A percentile compares a stretch with the other conserved stretches of the same genome.
Conservation (phyloP, 2,329 filamentous ascomycete genomes). For the Arthrobotrys entomopaga region DNA sequence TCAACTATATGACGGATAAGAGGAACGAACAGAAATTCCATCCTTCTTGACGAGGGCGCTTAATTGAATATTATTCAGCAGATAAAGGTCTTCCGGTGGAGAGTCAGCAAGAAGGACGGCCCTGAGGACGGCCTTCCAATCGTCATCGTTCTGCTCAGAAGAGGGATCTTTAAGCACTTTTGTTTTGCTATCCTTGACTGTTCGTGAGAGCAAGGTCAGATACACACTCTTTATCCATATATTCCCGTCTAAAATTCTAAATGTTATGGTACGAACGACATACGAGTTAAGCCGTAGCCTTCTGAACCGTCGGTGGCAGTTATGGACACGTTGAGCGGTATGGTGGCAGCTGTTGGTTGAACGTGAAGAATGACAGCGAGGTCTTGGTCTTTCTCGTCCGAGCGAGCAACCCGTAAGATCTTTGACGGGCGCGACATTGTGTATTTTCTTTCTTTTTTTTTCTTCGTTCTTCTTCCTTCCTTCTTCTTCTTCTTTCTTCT, state of each 20-base stretch:
- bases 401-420: slow-evolving; percentile 44
- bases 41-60: slow-evolving; percentile 46
- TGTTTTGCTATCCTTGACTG: slow-evolving; percentile 51
- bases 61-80: slow-evolving; percentile 40
- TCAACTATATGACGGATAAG: too few species aligned
- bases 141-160: slow-evolving; percentile 45
- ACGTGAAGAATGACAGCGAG: slow-evolving; percentile 45
- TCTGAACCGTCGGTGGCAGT: slow-evolving; percentile 51
- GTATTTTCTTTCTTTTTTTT: neutral
- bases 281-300: slow-evolving; percentile 45
- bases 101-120: slow-evolving; percentile 46
- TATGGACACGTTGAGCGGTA: slow-evolving; percentile 43
- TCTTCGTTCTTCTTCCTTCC: neutral
- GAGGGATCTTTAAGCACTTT: slow-evolving; percentile 42
- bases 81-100: slow-evolving; percentile 27
- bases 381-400: slow-evolving; percentile 36
- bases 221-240: neutral
- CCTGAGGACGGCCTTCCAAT: slow-evolving; percentile 52
- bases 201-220: too few species aligned
- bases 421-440: slow-evolving; percentile 35
- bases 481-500: neutral
- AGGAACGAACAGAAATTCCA: slow-evolving; percentile 26
- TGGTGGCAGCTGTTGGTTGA: slow-evolving; percentile 50
- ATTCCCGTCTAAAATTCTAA: neutral
- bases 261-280: neutral